Evolutionary conservation across 2,329 filamentous ascomycete genomes (phyloP), one percentile per base, ranked within the genome.

Genomic region (Fusarium goolgardi): DNA sequence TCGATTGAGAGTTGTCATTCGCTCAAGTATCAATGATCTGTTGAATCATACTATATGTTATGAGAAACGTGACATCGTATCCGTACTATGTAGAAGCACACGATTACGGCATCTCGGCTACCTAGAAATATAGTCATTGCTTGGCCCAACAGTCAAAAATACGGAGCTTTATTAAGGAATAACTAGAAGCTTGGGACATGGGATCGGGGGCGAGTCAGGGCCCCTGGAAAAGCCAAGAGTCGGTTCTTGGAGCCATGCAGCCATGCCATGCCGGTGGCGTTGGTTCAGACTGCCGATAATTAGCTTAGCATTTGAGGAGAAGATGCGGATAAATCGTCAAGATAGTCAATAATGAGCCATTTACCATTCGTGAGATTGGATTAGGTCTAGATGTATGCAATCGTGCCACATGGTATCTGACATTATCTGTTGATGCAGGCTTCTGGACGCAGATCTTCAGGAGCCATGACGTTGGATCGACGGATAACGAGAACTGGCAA

Each of bases 51-150:
- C 45, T 23, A 37, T 15, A 6, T 16, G 15, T 16, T 15, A 12
- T 13, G 7, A 34, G 41, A 68, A 64, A 41, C 47, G 40, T 52
- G 51, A 51, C 25, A 39, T 41, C 35, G 27, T 53, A 43, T 41
- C 50, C 50, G 35, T 29, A 29, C 27, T 29, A 29, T 29, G 27
- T 32, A 47, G 49, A 52, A 39, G 46, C 37, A 61, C 65, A 50
- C 41, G 65, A 69, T 52, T 41, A 68, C 65, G 65, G 65, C 40
- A 58, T 44, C 40, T 69, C 65, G 65, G 65, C 65, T 57, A 58
- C 65, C 65, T 69, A 66, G 61, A 41, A 46, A 49, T 37, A 55
- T 25, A 53, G 43, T 41, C 27, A 44, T 53, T 44, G 44, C 65
- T 56, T 46, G 55, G 54, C 59, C 44, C 23, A 43, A 55, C 40